Evolutionary conservation across 1,284 basidiomycete species (phyloP).

Genomic region (Cystobasidium sp.): DNA sequence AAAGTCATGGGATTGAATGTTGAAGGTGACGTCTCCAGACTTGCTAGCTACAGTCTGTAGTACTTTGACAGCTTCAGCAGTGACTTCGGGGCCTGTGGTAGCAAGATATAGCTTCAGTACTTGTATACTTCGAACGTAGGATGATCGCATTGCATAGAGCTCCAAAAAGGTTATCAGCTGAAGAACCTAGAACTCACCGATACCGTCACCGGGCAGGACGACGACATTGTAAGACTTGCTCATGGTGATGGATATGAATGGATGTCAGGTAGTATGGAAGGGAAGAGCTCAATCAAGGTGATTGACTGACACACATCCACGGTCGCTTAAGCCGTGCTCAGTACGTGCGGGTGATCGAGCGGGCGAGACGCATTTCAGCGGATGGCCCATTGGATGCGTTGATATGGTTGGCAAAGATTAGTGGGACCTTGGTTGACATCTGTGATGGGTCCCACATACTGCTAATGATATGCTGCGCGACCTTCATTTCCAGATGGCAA

Average conservation of each 20-base stretch:
- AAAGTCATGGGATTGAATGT: constrained; percentile 71
- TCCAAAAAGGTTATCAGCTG: too few relatives aligned
- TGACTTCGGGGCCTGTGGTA: constrained; percentile 82
- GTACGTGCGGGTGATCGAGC: constrained; percentile 10
- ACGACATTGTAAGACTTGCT: constrained; percentile 70
- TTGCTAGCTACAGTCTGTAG: constrained; percentile 75
- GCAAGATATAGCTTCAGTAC: not conserved
- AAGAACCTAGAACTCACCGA: constrained; percentile 65
- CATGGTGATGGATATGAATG: constrained; percentile 1
- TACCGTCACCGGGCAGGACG: constrained; percentile 93
- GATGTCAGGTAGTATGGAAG: not conserved
- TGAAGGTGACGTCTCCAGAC: constrained; percentile 70
- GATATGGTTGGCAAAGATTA: not conserved
- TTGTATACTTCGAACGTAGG: not conserved
- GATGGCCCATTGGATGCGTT: not conserved
- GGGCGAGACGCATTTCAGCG: constrained; percentile 10
- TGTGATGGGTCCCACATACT: too few relatives aligned
- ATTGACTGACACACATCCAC: too few relatives aligned
- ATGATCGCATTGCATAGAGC: too few relatives aligned
- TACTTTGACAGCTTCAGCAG: constrained; percentile 84
- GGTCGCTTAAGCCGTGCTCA: not conserved
- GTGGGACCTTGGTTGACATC: too few relatives aligned
- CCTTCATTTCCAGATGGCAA: too few relatives aligned
- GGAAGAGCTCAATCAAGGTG: not conserved
- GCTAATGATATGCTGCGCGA: too few relatives aligned